Base-by-base conservation (phyloP, 139 green algal genomes). In the Chlorella sp. region DNA sequence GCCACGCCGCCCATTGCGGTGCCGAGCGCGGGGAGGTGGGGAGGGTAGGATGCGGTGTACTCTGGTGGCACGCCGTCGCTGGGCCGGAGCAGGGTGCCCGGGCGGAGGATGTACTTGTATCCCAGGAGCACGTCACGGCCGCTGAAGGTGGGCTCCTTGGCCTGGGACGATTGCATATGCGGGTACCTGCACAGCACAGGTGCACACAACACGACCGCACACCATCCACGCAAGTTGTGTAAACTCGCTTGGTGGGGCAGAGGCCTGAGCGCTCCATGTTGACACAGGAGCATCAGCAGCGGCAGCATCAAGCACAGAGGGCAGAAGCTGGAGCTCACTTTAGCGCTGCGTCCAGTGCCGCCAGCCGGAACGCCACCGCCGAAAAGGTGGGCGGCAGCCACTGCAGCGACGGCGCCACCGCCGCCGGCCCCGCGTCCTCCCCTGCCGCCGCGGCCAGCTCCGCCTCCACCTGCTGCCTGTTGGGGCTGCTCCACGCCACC, bases 381-480 rank as follows among this genome's bases (percentile, higher is more conserved):
- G 88, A 72, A 17, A 70, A 49, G 0, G 91, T 97, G 49, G 82
- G 50, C 2, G 91, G 91, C 60, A 96, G 85, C 91, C 91, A 96
- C 10, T 74, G 71, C 60, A 96, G 81, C 20, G 79, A 77, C 72
- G 88, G 75, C 20, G 23, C 30, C 2, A 63, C n/a, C 0, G 51
- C 62, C 2, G 66, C 35, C 35, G 14, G 5, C 26, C 5, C 35
- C 26, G 10, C 66, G 34, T 29, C 66, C 24, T 5, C 22, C 24
- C 4, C 35, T 34, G 35, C 66, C 23, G 66, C 66, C 23, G 24
- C n/a, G 5, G 66, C 35, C 35, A 34, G 35, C 2, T 60, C 35
- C 5, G 35, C 36, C 14, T 62, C 66, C 26, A 62, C 35, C n/a
- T 62, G 27, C 26, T 71, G 66, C 5, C 35, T 35, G 35, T 36